These are phyloP conservation scores for Heritiera littoralis DNA, from an alignment of 345 rosid genomes.

Conservation along the genomic window DNA sequence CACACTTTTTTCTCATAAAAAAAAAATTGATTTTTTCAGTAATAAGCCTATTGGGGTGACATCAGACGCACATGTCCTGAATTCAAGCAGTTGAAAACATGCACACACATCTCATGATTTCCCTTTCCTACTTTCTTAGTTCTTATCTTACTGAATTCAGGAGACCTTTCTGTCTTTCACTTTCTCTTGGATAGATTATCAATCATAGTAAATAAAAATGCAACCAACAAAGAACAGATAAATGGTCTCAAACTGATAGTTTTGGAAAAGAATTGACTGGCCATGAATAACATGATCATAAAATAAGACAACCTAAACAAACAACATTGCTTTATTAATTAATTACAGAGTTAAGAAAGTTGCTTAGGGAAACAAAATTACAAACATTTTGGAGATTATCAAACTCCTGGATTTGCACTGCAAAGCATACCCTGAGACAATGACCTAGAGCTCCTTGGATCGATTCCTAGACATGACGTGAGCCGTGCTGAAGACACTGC, in stretches of 20 bases:
- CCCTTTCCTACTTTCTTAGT: neutral
- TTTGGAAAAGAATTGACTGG: neutral
- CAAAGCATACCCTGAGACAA: conserved; percentile 98
- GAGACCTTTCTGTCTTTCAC: neutral
- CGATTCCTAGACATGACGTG: conserved; percentile 83
- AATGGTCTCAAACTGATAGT: neutral
- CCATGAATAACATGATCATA: neutral
- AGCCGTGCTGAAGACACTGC: conserved; percentile 88
- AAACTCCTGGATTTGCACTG: conserved; percentile 96
- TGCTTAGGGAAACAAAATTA: conserved; percentile 64
- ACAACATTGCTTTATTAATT: conserved; percentile 7
- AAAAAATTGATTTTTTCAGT: neutral
- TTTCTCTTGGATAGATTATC: neutral
- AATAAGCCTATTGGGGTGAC: neutral
- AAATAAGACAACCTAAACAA: neutral
- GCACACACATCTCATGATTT: neutral
- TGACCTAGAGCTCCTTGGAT: conserved; percentile 74
- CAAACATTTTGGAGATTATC: conserved; percentile 59
- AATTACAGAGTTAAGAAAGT: conserved; percentile 34
- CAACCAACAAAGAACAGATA: neutral
- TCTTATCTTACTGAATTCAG: neutral
- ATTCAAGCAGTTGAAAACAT: neutral
- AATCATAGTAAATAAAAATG: neutral
- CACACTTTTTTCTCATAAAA: neutral
- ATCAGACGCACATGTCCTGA: neutral